Conservation (phyloP, 768 basidiomycete genomes). For the Chiua virens region DNA sequence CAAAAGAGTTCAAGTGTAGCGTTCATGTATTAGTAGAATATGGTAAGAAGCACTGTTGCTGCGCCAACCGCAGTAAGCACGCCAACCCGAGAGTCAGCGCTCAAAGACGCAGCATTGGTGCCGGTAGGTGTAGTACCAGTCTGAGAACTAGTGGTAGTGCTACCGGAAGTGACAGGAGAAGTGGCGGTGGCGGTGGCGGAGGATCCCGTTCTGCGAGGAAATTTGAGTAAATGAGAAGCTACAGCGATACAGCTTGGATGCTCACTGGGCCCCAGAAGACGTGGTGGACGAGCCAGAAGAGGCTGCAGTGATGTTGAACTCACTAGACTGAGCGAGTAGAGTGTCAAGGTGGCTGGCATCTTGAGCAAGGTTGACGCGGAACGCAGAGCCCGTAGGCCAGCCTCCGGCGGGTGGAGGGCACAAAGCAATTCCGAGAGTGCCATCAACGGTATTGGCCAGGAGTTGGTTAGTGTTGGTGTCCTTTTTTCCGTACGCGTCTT, state of each 20-base stretch:
- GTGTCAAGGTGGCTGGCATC: constrained; percentile 43
- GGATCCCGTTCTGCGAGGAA: constrained; percentile 7
- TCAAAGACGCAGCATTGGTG: constrained; percentile 31
- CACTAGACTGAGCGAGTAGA: constrained; percentile 69
- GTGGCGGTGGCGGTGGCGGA: neutral
- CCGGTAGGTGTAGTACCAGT: constrained; percentile 28
- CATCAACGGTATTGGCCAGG: constrained; percentile 56
- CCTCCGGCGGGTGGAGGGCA: constrained; percentile 60
- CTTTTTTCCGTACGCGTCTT: constrained; percentile 27
- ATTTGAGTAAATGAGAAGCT: neutral
- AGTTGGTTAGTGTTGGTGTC: constrained; percentile 42
- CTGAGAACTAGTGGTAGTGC: constrained; percentile 18
- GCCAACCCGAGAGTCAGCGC: constrained; percentile 30
- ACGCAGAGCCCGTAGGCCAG: constrained; percentile 62
- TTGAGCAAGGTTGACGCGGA: constrained; percentile 71
- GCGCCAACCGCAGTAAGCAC: constrained; percentile 37
- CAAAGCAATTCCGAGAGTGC: constrained; percentile 36
- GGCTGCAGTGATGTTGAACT: constrained; percentile 51
- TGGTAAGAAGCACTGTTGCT: constrained; percentile 33
- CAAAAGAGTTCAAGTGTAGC: neutral
- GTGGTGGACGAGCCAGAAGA: constrained; percentile 19
- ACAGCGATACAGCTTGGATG: neutral
- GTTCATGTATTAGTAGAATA: constrained; percentile 16
- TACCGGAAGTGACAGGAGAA: neutral
- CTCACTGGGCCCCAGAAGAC: constrained; percentile 18